Percentiles rank a stretch among this genome's conserved stretches.
phyloP scores from a whole-genome alignment of 768 basidiomycete genomes.

The Rhodosporidiobolus sp. region DNA sequence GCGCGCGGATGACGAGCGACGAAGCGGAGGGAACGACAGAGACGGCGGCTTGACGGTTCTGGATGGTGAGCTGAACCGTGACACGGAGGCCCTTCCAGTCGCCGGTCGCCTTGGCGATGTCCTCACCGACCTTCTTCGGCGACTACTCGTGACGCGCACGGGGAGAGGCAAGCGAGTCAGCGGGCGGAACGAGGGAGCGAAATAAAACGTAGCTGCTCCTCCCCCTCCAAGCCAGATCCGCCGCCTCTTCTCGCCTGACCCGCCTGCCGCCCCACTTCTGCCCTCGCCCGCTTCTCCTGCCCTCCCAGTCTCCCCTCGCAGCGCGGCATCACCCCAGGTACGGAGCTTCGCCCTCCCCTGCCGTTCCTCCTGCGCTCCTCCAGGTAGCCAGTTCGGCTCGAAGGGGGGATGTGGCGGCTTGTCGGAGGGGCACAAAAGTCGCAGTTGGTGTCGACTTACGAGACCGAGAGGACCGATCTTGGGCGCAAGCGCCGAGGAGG shows the following conservation, averaged over 20 bases:
- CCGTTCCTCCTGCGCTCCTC: too few species aligned
- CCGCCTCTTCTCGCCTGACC: too few species aligned
- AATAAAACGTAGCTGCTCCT: neutral
- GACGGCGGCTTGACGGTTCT: slow-evolving; percentile 98
- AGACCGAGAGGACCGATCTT: slow-evolving; percentile 99
- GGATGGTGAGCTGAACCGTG: slow-evolving; percentile 97
- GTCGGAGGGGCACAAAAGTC: too few species aligned
- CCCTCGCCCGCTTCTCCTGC: neutral
- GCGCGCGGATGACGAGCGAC: slow-evolving; percentile 93
- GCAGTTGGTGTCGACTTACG: slow-evolving; percentile 56
- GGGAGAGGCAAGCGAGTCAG: neutral
- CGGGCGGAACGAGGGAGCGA: neutral
- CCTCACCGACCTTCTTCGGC: slow-evolving; percentile 99
- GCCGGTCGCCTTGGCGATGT: slow-evolving; percentile 97
- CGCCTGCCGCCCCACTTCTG: neutral
- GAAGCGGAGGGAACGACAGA: slow-evolving; percentile 96
- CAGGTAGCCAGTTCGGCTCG: too few species aligned
- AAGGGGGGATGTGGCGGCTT: too few species aligned
- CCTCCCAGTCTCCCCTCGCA: neutral
- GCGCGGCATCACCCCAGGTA: too few species aligned
- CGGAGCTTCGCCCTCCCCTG: too few species aligned
- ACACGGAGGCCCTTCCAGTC: slow-evolving; percentile 99
- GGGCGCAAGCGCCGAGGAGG: slow-evolving; percentile 94
- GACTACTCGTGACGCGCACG: slow-evolving; percentile 58
- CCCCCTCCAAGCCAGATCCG: neutral